Evolutionary conservation across 2,329 filamentous ascomycete genomes (phyloP).

Genomic region (Colletotrichum echinochloae): DNA sequence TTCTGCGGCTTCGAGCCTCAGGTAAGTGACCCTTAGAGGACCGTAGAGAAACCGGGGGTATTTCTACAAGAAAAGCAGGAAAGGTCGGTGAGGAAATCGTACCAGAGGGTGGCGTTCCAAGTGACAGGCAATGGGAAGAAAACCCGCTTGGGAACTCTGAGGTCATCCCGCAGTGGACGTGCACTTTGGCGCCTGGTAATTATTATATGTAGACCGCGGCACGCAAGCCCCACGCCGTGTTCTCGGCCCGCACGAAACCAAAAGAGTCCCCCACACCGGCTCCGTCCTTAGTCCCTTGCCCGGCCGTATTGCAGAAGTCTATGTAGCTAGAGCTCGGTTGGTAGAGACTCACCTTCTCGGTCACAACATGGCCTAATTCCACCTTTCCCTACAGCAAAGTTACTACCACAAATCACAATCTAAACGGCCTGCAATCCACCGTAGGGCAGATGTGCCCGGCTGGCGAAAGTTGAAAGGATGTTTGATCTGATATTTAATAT

Average conservation of each 20-base stretch:
- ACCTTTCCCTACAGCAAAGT: background rate
- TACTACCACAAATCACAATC: background rate
- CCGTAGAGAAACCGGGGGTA: background rate
- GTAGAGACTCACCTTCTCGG: background rate
- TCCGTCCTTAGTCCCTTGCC: background rate
- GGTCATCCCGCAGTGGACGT: slow-evolving; percentile 27
- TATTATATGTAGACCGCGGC: background rate
- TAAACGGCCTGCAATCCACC: background rate
- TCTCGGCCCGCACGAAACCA: slow-evolving; percentile 4
- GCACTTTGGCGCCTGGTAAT: slow-evolving; percentile 2
- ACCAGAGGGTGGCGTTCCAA: background rate
- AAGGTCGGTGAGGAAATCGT: background rate
- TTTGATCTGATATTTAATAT: background rate
- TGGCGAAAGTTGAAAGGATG: background rate
- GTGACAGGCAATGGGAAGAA: background rate
- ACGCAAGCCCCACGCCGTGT: slow-evolving; percentile 1
- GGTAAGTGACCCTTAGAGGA: too few relatives aligned
- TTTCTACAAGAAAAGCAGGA: background rate
- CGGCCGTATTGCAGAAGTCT: background rate
- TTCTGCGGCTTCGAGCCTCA: background rate
- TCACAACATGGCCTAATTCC: background rate
- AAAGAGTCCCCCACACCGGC: slow-evolving; percentile 10
- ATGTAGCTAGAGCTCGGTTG: background rate
- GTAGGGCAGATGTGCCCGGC: background rate
- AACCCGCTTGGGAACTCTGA: slow-evolving; percentile 9